A percentile compares a stretch with the other conserved stretches of the same genome.
phyloP scores from a whole-genome alignment of 768 basidiomycete genomes.

The Lepiota venenata region DNA sequence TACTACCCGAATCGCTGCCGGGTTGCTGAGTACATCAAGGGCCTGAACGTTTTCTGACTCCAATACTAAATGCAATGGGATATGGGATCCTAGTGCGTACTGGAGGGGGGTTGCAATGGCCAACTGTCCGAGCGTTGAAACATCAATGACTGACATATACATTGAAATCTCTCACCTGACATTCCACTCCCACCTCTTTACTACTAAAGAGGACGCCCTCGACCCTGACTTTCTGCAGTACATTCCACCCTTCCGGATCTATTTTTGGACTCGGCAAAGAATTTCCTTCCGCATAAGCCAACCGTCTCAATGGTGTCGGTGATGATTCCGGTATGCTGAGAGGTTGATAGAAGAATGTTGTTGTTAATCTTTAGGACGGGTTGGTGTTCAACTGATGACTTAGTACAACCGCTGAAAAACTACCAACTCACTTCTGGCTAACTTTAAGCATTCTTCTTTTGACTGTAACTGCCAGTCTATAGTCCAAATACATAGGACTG shows the following conservation, averaged over 20 bases:
- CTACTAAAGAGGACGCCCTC: constrained; percentile 31
- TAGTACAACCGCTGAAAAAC: no score
- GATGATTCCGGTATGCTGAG: constrained; percentile 27
- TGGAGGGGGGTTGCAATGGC: constrained; percentile 48
- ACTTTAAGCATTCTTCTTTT: constrained; percentile 45
- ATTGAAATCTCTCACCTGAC: constrained; percentile 19
- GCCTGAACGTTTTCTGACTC: constrained; percentile 41
- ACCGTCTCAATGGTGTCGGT: constrained; percentile 31
- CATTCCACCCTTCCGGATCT: constrained; percentile 37
- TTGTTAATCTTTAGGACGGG: constrained; percentile 20
- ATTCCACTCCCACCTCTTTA: constrained; percentile 28
- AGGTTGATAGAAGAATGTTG: constrained; percentile 30
- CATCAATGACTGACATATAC: not conserved
- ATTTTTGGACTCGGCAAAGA: constrained; percentile 30
- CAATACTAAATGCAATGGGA: constrained; percentile 49
- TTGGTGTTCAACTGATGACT: no score
- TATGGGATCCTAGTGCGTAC: constrained; percentile 47
- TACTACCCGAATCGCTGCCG: constrained; percentile 35
- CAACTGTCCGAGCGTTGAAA: constrained; percentile 27
- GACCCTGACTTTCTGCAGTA: constrained; percentile 22
- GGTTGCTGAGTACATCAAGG: constrained; percentile 44
- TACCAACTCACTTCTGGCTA: constrained; percentile 41
- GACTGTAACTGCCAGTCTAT: constrained; percentile 47
- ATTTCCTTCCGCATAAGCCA: constrained; percentile 30
- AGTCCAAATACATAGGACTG: constrained; percentile 54